Percentiles rank a stretch among this genome's conserved stretches.
Conservation (phyloP, 2,329 filamentous ascomycete species). For the Rosellinia necatrix region DNA sequence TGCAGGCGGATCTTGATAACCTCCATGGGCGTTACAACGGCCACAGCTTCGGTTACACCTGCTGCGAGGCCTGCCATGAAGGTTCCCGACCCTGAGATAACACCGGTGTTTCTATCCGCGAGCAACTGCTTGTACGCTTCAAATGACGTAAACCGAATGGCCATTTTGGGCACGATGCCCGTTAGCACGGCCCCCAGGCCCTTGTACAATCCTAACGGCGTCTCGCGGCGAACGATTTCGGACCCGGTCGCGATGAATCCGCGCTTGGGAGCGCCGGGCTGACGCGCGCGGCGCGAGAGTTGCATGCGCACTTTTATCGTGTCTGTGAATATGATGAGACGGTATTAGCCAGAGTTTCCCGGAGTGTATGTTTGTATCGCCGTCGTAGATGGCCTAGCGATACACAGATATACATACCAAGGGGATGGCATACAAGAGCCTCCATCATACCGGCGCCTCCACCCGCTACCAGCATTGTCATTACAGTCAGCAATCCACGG, state of each 20-base stretch:
- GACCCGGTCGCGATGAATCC: conserved; percentile 86
- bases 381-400: not conserved
- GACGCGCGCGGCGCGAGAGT: conserved; percentile 82
- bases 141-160: conserved; percentile 97
- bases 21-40: conserved; percentile 98
- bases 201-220: conserved; percentile 93
- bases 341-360: not conserved
- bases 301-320: conserved; percentile 99
- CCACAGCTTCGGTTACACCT: conserved; percentile 94
- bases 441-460: conserved; percentile 99
- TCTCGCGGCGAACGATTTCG: conserved; percentile 88
- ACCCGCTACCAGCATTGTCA: conserved; percentile 65
- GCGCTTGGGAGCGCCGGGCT: conserved; percentile 81
- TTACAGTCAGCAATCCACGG: conserved; percentile 13
- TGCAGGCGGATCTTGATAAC: conserved; percentile 98
- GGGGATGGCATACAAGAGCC: conserved; percentile 90
- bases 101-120: conserved; percentile 68
- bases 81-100: conserved; percentile 72
- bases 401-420: conserved; percentile 62
- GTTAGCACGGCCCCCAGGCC: conserved; percentile 95
- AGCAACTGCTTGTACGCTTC: conserved; percentile 90
- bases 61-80: conserved; percentile 79
- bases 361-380: not conserved
- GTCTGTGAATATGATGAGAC: conserved; percentile 54
- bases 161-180: conserved; percentile 98